Base-by-base conservation (phyloP, 1,139 yeast genomes). In the Yamadazyma friedrichii region DNA sequence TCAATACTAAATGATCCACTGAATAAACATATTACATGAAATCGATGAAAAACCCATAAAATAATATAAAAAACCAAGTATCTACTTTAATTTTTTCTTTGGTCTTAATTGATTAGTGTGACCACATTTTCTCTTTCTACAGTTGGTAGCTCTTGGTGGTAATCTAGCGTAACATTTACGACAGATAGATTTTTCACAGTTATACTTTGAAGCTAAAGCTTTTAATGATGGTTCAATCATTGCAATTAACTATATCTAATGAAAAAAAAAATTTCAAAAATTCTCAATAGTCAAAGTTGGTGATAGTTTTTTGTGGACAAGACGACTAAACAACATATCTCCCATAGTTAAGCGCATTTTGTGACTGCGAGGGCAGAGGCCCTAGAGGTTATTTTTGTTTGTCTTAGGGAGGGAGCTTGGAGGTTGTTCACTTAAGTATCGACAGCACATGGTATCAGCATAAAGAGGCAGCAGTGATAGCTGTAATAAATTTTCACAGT, bases 81-180 rank as follows among this genome's bases (percentile, higher is more conserved):
- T 36, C 31, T 80, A 91, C 84, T 91, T 91, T 76, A 89, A 86
- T 89, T 93, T 93, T 95, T 93, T 93, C 96, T 91, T 91, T 80
- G 97, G 97, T 84, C 98, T 89, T 78, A 93, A 88, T 83, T 93
- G 98, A 84, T 93, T 93, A 76, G 96, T 82, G 95, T 93, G 98
- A 69, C 98, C 98, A 79, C 98, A 93, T 85, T 93, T 93, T 88
- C 97, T 89, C 98, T 93, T 93, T 84, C 98, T 89, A 85, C 98
- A 93, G 96, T 93, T 93, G 78, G 98, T 93, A 65, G 98, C 98
- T 86, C 98, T 93, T 76, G 98, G 96, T 70, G 98, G 98, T 71
- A 93, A 89, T 84, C 98, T 94, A 66, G 98, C 98, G 85, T 93
- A 93, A 83, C 98, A 93, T 76, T 89, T 88, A 80, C 98, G 95